phyloP scores from a whole-genome alignment of 306 rosid species.

The Quercus glauca region DNA sequence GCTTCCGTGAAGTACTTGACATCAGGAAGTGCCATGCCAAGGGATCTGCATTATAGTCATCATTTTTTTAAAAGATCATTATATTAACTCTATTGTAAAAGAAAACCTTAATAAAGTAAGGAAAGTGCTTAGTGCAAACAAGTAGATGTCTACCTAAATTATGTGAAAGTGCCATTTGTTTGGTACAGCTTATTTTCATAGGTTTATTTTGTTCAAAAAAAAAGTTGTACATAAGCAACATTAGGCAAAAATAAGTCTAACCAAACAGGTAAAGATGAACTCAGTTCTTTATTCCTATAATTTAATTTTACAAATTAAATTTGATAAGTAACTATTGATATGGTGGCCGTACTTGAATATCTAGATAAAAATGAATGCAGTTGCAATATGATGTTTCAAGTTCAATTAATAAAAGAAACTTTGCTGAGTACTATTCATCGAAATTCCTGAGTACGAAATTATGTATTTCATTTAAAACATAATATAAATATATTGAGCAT shows the following conservation, averaged over 20 bases:
- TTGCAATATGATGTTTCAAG: neutral
- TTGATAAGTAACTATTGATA: neutral
- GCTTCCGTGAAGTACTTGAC: conserved; percentile 92
- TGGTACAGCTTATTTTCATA: too few relatives aligned
- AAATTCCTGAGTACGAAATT: neutral
- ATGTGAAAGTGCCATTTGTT: too few relatives aligned
- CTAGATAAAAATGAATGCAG: neutral
- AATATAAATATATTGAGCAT: neutral
- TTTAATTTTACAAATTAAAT: too few relatives aligned
- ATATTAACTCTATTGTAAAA: neutral
- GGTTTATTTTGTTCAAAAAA: too few relatives aligned
- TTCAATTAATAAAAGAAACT: neutral
- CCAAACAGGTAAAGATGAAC: too few relatives aligned
- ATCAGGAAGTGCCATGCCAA: conserved; percentile 94
- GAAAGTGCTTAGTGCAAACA: neutral
- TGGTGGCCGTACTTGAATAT: neutral
- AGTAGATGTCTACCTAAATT: neutral
- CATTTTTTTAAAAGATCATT: neutral
- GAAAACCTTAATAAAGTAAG: neutral
- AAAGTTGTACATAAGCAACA: too few relatives aligned
- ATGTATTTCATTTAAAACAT: neutral
- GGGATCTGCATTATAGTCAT: conserved; percentile 53
- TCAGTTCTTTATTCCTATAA: too few relatives aligned
- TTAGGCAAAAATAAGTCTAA: too few relatives aligned
- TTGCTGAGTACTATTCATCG: conserved; percentile 1